phyloP scores from a whole-genome alignment of 2,329 filamentous ascomycete species.

The Colletotrichum eleusines region DNA sequence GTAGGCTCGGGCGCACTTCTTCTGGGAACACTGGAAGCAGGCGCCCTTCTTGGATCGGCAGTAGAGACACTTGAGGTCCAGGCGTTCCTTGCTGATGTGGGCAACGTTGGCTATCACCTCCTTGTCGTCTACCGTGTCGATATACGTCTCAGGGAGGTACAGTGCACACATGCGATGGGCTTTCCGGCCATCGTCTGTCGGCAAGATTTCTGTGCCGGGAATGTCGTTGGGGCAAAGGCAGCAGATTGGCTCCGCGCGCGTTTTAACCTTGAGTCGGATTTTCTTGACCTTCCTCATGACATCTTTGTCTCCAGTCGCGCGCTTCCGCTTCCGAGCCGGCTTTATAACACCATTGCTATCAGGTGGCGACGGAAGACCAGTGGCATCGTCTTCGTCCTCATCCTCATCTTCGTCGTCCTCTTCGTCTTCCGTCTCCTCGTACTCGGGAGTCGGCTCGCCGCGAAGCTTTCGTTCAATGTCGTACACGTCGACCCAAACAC shows the following conservation, averaged over 20 bases:
- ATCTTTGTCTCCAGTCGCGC: conserved; percentile 55
- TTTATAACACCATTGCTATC: conserved; percentile 49
- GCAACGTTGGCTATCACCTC: conserved; percentile 83
- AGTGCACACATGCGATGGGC: conserved; percentile 90
- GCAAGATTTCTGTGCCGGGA: conserved; percentile 82
- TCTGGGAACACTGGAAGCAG: conserved; percentile 95
- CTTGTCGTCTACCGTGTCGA: conserved; percentile 76
- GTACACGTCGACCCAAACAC: conserved; percentile 97
- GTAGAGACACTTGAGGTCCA: conserved; percentile 94
- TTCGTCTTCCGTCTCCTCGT: conserved; percentile 80
- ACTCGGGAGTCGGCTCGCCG: conserved; percentile 88
- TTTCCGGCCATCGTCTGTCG: conserved; percentile 87
- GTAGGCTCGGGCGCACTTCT: conserved; percentile 93
- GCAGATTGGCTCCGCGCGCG: conserved; percentile 82
- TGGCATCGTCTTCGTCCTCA: conserved; percentile 70
- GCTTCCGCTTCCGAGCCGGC: conserved; percentile 74
- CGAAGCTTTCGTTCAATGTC: conserved; percentile 95
- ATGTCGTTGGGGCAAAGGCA: conserved; percentile 93
- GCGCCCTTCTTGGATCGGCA: conserved; percentile 95
- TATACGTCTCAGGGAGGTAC: conserved; percentile 92
- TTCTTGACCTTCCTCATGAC: conserved; percentile 77
- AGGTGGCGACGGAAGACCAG: conserved; percentile 83
- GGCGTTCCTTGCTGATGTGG: conserved; percentile 86
- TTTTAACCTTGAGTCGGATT: conserved; percentile 79
- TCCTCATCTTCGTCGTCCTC: conserved; percentile 77